Evolutionary conservation across 2,329 filamentous ascomycete species (phyloP), one percentile per base, ranked within the genome.

Genomic region (Epichloe scottii): DNA sequence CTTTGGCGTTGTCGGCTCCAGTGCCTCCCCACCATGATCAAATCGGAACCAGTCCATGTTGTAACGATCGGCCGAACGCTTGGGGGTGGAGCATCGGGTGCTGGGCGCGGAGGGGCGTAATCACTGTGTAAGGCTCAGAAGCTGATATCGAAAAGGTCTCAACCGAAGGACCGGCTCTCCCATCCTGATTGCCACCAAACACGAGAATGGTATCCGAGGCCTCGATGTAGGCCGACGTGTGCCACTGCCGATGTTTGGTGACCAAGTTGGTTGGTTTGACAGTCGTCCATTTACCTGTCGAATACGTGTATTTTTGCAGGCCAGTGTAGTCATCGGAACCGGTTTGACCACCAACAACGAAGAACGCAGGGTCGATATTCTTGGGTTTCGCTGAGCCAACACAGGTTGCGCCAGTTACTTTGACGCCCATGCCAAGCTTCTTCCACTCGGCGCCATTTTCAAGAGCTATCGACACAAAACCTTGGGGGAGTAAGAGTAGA

Each of bases 401-500:
- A 67, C 91, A 97, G 6, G 81, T 80, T 40, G 79, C 87, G 44
- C 86, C 87, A 1, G 79, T 81, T 21, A 95, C 86, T 17, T 81
- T 71, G 54, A 83, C 76, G 46, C 87, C 88, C 63, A 76, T 76
- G 1, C 75, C 61, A 57, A 93, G 66, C 57, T 74, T 64, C 56
- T 77, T 71, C 91, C 91, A 96, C 68, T 79, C 68, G 46, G 81
- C 85, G 48, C 85, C 85, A 57, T 81, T 68, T 55, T 78, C 69
- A 56, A 97, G 69, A 12, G 75, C 68, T 56, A 97, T 68, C 8
- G 85, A 85, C 64, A 89, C 79, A 60, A 97, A 90, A 30, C 81
- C 86, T 45, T 79, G 69, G 8, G 81, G 69, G 88, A 87, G 66
- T 88, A 95, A 44, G 86, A 82, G 71, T 94, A 97, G 49, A 97